Evolutionary conservation across 2,329 filamentous ascomycete genomes (phyloP).

Genomic region (Fusarium nisikadoi): DNA sequence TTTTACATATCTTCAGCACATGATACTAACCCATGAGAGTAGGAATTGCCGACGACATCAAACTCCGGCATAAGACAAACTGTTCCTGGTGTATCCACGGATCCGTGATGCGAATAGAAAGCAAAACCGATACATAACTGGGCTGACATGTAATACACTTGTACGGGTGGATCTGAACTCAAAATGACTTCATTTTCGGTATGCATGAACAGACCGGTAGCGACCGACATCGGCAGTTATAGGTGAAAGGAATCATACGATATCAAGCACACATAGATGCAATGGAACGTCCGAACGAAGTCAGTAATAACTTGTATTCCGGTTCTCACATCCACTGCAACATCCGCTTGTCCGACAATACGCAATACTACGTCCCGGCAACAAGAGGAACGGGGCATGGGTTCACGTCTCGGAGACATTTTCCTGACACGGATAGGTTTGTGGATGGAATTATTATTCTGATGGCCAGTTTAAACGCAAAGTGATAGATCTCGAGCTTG

Average conservation of each 20-base stretch:
- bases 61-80: neutral
- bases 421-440: neutral
- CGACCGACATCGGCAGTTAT: neutral
- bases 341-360: neutral
- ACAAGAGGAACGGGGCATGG: accelerated
- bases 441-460: accelerated
- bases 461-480: accelerated
- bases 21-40: neutral
- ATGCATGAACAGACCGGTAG: neutral
- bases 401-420: neutral
- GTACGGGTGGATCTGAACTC: accelerated
- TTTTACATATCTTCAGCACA: too few relatives aligned
- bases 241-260: neutral
- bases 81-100: accelerated
- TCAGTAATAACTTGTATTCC: neutral
- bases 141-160: accelerated
- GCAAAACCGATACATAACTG: neutral
- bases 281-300: neutral
- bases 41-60: neutral
- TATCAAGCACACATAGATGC: neutral
- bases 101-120: neutral
- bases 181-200: neutral
- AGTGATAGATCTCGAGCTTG: neutral
- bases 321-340: neutral
- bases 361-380: neutral